A percentile compares a stretch with the other conserved stretches of the same genome.
phyloP scores from a whole-genome alignment of 1,284 basidiomycete species.

The Serendipita sp. region DNA sequence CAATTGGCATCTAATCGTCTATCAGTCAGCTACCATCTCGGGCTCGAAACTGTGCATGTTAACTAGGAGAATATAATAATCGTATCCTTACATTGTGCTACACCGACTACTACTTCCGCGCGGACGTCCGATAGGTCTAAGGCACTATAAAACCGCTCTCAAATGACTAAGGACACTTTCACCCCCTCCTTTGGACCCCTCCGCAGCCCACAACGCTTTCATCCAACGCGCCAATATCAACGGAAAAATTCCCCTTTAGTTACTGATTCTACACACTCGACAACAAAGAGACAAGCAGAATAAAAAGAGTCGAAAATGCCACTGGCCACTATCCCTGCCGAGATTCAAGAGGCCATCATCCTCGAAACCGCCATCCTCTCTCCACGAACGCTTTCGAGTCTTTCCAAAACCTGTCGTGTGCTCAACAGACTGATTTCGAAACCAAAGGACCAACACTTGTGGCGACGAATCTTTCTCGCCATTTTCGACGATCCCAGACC shows the following conservation, averaged over 20 bases:
- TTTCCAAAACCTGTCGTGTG: conserved; percentile 36
- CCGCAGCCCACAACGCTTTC: background rate
- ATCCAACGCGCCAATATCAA: no score
- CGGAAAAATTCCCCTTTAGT: no score
- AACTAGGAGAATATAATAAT: background rate
- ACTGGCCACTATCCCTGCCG: conserved; percentile 31
- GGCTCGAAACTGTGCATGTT: no score
- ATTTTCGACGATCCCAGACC: conserved; percentile 43
- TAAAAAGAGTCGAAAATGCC: conserved; percentile 12
- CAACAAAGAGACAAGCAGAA: no score
- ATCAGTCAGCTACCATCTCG: background rate
- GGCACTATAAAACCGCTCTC: background rate
- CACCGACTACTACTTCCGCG: background rate
- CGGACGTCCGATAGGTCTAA: background rate
- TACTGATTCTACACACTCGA: no score
- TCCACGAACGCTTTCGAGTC: conserved; percentile 38
- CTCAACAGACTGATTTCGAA: conserved; percentile 35
- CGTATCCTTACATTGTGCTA: no score
- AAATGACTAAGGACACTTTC: background rate
- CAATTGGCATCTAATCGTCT: background rate
- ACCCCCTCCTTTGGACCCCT: background rate
- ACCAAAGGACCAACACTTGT: conserved; percentile 39
- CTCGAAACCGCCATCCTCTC: conserved; percentile 27
- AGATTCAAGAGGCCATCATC: conserved; percentile 42
- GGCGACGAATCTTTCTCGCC: conserved; percentile 44